Base-by-base conservation (phyloP, 2,329 filamentous ascomycete species). In the Dothistroma pini region DNA sequence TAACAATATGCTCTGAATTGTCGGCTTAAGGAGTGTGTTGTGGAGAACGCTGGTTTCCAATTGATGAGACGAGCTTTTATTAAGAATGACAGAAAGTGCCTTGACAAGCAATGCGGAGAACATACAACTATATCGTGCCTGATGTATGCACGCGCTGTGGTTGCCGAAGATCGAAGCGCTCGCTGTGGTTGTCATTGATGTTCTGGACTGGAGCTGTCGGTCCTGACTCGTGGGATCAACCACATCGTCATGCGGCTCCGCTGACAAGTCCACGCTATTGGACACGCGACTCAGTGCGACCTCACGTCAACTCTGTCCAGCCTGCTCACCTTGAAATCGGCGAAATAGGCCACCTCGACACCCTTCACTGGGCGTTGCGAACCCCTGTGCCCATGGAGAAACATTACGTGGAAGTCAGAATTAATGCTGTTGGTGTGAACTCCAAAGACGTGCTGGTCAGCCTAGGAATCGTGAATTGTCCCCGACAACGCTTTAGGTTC, bases 141-240 rank as follows among this genome's bases (percentile, higher is more conserved):
- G 31, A 32, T 35, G 11, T 35, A 21, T 35, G 51, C 50, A 16
- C 14, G 16, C 16, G 38, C 38, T 44, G 38, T 19, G n/a, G 16
- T 53, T 35, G 51, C 51, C 51, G 51, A 21, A 53, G 51, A 53
- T 53, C 51, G 31, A 53, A 53, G 51, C 16, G 10, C 31, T 35
- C 31, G 31, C 11, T 35, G 10, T 34, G 25, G 51, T 53, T 19
- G 21, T 53, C 12, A 6, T 19, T 29, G 12, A 32, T 4, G 51
- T 35, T 32, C 51, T 35, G 51, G 51, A 35, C n/a, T 35, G 11
- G 5, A 53, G 51, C 1, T 53, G 51, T 6, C 35, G 51, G 51
- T 32, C 31, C 7, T 53, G 51, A 53, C 51, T 53, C 51, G 51
- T 53, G 51, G 51, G 14, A 44, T 14, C 41, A 44, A 44, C 41